Conservation (phyloP, 345 rosid species). For the Erysimum cheiranthoides region DNA sequence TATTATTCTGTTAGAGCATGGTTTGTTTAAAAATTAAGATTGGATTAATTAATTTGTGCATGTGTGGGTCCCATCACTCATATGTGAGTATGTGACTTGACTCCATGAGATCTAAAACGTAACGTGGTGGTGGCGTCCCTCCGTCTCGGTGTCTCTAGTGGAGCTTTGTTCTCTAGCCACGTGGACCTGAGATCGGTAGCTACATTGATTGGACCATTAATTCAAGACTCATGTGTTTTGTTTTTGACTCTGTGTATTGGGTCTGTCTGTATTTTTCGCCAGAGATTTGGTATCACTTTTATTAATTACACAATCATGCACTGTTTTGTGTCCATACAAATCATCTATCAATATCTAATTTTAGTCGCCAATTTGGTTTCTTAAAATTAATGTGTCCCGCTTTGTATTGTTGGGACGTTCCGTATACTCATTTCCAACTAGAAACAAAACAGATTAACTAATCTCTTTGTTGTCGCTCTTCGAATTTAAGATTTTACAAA, state of each 20-base stretch:
- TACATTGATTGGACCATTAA: conserved; percentile 18
- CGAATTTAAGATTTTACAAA: no score
- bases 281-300: background rate
- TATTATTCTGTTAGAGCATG: conserved; percentile 29
- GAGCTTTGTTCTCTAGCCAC: conserved; percentile 21
- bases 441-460: no score
- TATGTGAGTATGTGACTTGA: background rate
- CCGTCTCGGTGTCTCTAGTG: conserved; percentile 28
- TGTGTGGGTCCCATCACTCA: conserved; percentile 23
- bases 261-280: background rate
- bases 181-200: conserved; percentile 21
- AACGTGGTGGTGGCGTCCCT: conserved; percentile 34
- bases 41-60: conserved; percentile 12
- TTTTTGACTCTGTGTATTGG: conserved; percentile 20
- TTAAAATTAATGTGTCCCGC: background rate
- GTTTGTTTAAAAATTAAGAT: background rate
- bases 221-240: conserved; percentile 21
- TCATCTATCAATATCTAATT: background rate
- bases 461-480: no score
- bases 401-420: no score
- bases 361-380: background rate
- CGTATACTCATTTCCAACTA: no score
- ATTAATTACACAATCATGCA: background rate
- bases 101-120: conserved; percentile 23
- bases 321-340: background rate